Evolutionary conservation across 108 stramenopile genomes (phyloP).

Genomic region (Pelagomonas calceolata): DNA sequence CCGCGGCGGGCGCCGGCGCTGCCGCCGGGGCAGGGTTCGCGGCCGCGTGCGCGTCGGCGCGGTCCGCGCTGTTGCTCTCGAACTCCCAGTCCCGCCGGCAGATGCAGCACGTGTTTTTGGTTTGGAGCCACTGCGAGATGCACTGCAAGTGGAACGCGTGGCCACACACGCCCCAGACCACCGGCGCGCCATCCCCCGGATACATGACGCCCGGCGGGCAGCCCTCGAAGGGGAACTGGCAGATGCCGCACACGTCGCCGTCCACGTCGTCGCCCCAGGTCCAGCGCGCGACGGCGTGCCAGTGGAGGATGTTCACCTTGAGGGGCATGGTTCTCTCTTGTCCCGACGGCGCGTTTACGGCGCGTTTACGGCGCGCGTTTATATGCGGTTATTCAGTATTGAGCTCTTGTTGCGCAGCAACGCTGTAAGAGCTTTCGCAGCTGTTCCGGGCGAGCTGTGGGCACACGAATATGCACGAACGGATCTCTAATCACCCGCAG

Average conservation of each 20-base stretch:
- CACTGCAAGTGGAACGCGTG: conserved; percentile 83
- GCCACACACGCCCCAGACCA: conserved; percentile 63
- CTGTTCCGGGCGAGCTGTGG: no score
- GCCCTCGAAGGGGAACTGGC: conserved; percentile 76
- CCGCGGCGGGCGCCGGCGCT: neutral
- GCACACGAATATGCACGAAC: no score
- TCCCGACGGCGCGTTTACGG: no score
- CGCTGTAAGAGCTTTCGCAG: no score
- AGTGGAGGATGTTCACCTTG: conserved; percentile 57
- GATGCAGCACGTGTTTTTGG: conserved; percentile 53
- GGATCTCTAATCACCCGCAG: no score
- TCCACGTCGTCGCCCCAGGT: conserved; percentile 51
- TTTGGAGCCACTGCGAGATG: conserved; percentile 54
- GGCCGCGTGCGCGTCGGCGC: neutral
- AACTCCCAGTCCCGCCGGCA: conserved; percentile 79
- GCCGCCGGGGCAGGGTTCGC: neutral
- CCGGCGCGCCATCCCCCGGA: neutral
- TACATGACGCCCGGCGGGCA: neutral
- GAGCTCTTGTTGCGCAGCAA: no score
- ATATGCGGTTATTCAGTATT: no score
- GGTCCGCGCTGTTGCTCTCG: neutral
- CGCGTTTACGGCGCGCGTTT: no score
- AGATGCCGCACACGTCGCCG: conserved; percentile 79
- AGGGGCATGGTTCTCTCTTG: conserved; percentile 22
- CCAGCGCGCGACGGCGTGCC: conserved; percentile 70